Base-by-base conservation (phyloP, 2,329 filamentous ascomycete species). In the Paecilomyces niveus region DNA sequence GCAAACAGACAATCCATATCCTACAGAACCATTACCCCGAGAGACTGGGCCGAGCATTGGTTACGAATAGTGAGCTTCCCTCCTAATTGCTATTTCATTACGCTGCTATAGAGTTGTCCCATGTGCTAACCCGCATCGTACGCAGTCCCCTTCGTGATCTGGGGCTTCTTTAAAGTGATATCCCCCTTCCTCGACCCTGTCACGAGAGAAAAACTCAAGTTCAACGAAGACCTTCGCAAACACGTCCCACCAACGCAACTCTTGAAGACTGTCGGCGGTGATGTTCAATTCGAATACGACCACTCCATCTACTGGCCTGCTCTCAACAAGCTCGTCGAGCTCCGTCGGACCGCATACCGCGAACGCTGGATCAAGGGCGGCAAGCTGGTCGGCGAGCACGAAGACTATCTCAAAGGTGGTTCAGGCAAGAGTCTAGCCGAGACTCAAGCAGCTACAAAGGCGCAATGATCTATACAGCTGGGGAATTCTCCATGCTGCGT, bases 11-110 rank as follows among this genome's bases (percentile, higher is more conserved):
- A n/a, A 78, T 99, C 66, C 83, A 88, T 72, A 96, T 99, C 65
- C 81, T 99, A 61, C 94, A 99, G 77, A 92, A 89, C 64, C 92
- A 99, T 77, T 97, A 97, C 72, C 94, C 94, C 0, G 94, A 99
- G 79, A 81, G 94, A 57, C 79, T 99, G 32, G 94, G 94, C 53
- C 85, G 89, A 67, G 92, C 93, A 3, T 81, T 97, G 67, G 90
- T 97, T 61, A 89, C 92, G 64, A 95, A 97, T 65, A 84, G 90
- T 93, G 76, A 69, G 85, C 76, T 18, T 9, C 6, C 3, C 39
- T 18, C 39, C n/a, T 18, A 7, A 29, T 29, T 18, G 15, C 15
- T 18, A 45, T 18, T 7, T 8, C 11, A n/a, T 7, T 24, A 15
- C 15, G 51, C n/a, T 33, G 22, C 26, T 15, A n/a, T 7, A 29